Evolutionary conservation across 179 eudicot genomes (phyloP), one percentile per base, ranked within the genome.

Genomic region (Corrigiola litoralis): DNA sequence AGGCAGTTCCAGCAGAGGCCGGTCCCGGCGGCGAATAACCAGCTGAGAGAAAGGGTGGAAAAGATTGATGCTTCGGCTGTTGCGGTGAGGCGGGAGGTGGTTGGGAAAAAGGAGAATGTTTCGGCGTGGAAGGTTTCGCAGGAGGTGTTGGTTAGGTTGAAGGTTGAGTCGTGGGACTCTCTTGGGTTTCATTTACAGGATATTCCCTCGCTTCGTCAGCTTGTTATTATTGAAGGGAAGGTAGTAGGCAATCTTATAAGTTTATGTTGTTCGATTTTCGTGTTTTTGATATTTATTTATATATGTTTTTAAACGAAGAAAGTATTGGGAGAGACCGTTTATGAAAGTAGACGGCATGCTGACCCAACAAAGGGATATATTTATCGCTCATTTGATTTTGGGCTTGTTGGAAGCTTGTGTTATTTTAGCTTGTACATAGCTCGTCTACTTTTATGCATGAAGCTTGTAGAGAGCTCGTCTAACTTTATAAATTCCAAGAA

Each of bases 101-200:
- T 81, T 2, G 80, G 72, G 77, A 11, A n/a, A 0, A 61, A 29
- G 21, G 90, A 83, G 27, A 77, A 75, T 58, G 89, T 89, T 56
- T 81, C 95, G 25, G 76, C 84, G 4, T 89, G 81, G 86, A 89
- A 85, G 68, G 87, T 91, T 6, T 81, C 86, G 8, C 89, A 89
- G 74, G 65, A 79, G 16, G 89, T 76, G 3, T 58, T 91, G 74
- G 65, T 76, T 69, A 53, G 27, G 11, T 64, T 92, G 41, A 65
- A 81, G 58, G 89, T 75, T 4, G 91, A 85, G 37, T 87, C 96
- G 1, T 85, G 95, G 96, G 96, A 91, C 4, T 70, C 85, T 16
- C 67, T 87, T 29, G 98, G 96, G 45, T 71, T 85, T 56, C 82
- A 79, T 51, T 81, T 86, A 71, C 91, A 87, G 34, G 82, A 83